These are phyloP conservation scores for Fusarium veterinarium DNA, from an alignment of 2,329 filamentous ascomycete genomes.

Conservation along the genomic window DNA sequence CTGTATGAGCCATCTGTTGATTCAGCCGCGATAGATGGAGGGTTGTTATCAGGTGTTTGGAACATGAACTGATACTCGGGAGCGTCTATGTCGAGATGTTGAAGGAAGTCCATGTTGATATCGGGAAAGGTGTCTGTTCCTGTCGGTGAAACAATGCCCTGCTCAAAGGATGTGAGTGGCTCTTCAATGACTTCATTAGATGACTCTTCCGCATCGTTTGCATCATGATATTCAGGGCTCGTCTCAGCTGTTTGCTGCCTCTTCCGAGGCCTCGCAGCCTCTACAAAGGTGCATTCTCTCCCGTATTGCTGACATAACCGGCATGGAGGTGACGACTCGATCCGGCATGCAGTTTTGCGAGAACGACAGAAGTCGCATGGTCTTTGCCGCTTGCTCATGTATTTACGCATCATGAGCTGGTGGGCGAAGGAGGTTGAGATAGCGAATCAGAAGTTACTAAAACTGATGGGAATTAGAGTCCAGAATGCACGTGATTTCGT, in stretches of 20 bases:
- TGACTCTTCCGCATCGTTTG: rapidly evolving
- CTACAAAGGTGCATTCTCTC: not conserved
- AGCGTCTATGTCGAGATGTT: not conserved
- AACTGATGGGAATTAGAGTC: not conserved
- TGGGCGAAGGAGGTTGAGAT: not conserved
- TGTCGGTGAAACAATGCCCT: not conserved
- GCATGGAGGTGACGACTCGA: not conserved
- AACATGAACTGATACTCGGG: conserved; percentile 7
- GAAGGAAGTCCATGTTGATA: conserved; percentile 1
- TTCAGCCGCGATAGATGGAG: rapidly evolving
- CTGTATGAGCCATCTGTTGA: rapidly evolving
- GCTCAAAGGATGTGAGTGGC: rapidly evolving
- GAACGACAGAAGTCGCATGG: conserved; percentile 9
- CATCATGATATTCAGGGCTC: not conserved
- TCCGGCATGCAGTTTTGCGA: not conserved
- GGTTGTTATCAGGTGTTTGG: not conserved
- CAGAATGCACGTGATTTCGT: not conserved
- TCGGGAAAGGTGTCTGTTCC: not conserved
- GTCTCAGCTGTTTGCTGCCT: not conserved
- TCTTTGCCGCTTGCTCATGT: conserved; percentile 16
- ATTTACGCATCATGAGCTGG: not conserved
- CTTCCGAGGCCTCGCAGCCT: not conserved
- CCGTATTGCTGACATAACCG: not conserved
- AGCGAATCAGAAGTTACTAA: not conserved
- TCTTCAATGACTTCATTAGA: rapidly evolving